Base-by-base conservation (phyloP, 805 yeast species). In the Hanseniaspora mollemarum region DNA sequence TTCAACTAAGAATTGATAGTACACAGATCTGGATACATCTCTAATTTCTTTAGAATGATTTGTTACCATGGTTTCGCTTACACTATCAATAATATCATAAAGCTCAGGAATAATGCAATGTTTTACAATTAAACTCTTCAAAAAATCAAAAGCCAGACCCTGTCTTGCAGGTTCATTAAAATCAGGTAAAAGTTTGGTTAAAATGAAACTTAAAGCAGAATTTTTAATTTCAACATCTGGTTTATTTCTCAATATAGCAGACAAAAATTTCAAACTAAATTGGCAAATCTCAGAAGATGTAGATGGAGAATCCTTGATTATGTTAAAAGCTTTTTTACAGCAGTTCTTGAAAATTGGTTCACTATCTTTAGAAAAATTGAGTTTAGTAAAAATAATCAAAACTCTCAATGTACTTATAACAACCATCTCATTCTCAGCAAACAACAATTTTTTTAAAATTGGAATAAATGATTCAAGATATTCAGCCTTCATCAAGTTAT, bases 111-210 rank as follows among this genome's bases (percentile, higher is more conserved):
- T 68, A 75, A 81, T 70, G 18, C 84, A 70, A 57, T 80, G 87
- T 55, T 80, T 80, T 12, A 83, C 65, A 33, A 90, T 72, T n/a
- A 88, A 71, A 0, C 96, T 77, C 56, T 81, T 82, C 58, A 92
- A 64, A 58, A 90, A 87, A 49, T 81, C 79, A 64, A 88, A 86
- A 0, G 96, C 94, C 40, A 86, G 72, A 37, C 94, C 87, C 63
- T 90, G 96, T 56, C 81, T 77, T 57, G 77, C 81, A 10, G 95
- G 95, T 58, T 90, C 95, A 59, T 84, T 87, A 54, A 92, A 68
- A 66, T 92, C 97, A 1, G 96, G 94, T 61, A 76, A 77, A 40
- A 92, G 69, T 56, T 84, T 73, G 10, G 76, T 75, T 54, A 92
- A 67, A 22, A 90, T 69, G 60, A 82, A 86, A 51, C 84, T 80